phyloP scores from a whole-genome alignment of 306 rosid genomes.

The Vicia villosa region DNA sequence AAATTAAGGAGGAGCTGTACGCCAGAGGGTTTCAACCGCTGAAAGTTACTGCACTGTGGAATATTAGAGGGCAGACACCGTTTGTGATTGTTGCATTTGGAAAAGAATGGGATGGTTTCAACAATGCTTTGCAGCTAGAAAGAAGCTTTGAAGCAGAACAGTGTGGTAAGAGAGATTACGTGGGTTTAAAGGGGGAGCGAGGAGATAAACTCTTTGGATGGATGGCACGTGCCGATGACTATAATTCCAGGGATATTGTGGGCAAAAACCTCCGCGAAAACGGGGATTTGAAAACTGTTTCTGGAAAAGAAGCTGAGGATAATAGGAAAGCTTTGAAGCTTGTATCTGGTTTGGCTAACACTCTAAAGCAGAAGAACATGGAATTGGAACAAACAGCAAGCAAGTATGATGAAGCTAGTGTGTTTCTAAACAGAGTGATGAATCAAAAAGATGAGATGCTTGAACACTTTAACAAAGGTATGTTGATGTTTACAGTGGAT shows the following conservation, averaged over 20 bases:
- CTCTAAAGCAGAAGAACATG: constrained; percentile 48
- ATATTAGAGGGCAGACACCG: constrained; percentile 63
- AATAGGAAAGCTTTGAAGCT: constrained; percentile 46
- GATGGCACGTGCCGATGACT: constrained; percentile 54
- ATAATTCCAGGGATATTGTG: constrained; percentile 1
- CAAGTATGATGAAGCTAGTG: constrained; percentile 43
- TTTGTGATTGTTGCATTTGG: constrained; percentile 66
- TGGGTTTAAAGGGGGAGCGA: not conserved
- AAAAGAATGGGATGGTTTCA: constrained; percentile 73
- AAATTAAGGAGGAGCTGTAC: constrained; percentile 55
- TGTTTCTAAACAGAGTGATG: constrained; percentile 46
- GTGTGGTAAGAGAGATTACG: constrained; percentile 61
- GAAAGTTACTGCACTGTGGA: constrained; percentile 74
- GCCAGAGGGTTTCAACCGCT: constrained; percentile 68
- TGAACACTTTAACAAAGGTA: constrained; percentile 56
- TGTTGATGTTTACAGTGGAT: constrained; percentile 13
- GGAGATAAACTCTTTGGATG: constrained; percentile 66
- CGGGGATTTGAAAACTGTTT: constrained; percentile 52
- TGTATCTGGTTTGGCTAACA: constrained; percentile 49
- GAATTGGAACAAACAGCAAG: constrained; percentile 49
- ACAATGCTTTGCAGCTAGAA: constrained; percentile 64
- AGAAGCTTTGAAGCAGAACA: constrained; percentile 52
- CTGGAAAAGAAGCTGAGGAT: constrained; percentile 50
- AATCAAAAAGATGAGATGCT: constrained; percentile 49
- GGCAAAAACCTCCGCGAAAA: constrained; percentile 40